These are phyloP conservation scores for Naganishia liquefaciens DNA, from an alignment of 1,284 basidiomycete genomes.

Conservation along the genomic window DNA sequence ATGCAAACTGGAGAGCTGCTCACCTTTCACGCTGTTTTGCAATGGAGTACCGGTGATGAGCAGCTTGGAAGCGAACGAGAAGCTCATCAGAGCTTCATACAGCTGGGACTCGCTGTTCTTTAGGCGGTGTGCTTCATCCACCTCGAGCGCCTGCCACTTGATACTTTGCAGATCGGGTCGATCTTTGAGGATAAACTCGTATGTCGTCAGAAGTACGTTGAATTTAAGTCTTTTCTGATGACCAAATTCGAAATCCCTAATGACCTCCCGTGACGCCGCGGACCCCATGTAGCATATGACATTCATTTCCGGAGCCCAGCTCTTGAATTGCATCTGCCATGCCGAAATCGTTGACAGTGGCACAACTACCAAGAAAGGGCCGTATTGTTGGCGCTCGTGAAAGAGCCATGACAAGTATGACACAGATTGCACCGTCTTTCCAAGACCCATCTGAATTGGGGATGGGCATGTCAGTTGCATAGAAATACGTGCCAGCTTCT, in stretches of 20 bases:
- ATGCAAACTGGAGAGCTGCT: slow-evolving; percentile 37
- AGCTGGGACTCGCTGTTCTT: slow-evolving; percentile 98
- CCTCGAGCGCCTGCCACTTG: slow-evolving; percentile 95
- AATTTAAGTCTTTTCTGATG: slow-evolving; percentile 78
- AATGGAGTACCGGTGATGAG: slow-evolving; percentile 98
- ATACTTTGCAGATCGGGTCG: slow-evolving; percentile 84
- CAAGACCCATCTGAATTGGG: slow-evolving; percentile 79
- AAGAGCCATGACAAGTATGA: slow-evolving; percentile 94
- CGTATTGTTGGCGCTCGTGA: slow-evolving; percentile 89
- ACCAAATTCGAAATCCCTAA: slow-evolving; percentile 90
- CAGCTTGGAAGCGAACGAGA: slow-evolving; percentile 85
- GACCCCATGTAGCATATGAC: slow-evolving; percentile 97
- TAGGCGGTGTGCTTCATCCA: slow-evolving; percentile 97
- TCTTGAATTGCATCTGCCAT: slow-evolving; percentile 93
- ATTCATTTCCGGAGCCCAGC: slow-evolving; percentile 96
- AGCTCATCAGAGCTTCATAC: slow-evolving; percentile 88
- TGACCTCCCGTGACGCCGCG: slow-evolving; percentile 81
- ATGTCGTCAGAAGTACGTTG: slow-evolving; percentile 96
- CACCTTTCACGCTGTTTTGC: slow-evolving; percentile 98
- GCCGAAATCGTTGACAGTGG: slow-evolving; percentile 97
- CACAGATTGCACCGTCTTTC: slow-evolving; percentile 97
- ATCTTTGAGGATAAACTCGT: slow-evolving; percentile 93
- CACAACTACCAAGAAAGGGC: slow-evolving; percentile 96
- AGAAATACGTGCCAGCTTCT: neutral
- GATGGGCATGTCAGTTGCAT: slow-evolving; percentile 3